Percentiles rank a stretch among this genome's conserved stretches.
phyloP scores from a whole-genome alignment of 2,329 filamentous ascomycete species.

The Pyrenochaeta sp. region DNA sequence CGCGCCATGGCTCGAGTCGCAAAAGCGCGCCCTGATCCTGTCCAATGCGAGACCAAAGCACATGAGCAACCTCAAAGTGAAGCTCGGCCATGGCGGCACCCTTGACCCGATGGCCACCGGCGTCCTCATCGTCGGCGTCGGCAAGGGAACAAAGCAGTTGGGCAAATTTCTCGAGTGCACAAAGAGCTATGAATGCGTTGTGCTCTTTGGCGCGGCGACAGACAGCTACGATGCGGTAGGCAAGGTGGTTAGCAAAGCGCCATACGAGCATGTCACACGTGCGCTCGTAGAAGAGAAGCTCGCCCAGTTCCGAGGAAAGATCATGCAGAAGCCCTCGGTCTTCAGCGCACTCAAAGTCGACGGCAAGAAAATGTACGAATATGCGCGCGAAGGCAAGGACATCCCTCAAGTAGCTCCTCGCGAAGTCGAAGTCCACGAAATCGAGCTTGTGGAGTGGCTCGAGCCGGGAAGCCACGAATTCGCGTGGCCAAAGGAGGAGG shows the following conservation, averaged over 20 bases:
- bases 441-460: conserved; percentile 84
- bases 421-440: conserved; percentile 76
- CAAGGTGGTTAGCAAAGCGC: conserved; percentile 77
- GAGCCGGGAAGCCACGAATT: conserved; percentile 82
- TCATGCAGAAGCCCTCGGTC: conserved; percentile 88
- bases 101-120: conserved; percentile 94
- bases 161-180: conserved; percentile 83
- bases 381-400: conserved; percentile 86
- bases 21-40: conserved; percentile 66
- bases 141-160: conserved; percentile 84
- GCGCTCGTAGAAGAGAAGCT: conserved; percentile 80
- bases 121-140: conserved; percentile 87
- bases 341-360: conserved; percentile 93
- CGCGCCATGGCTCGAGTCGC: conserved; percentile 74
- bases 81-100: conserved; percentile 95
- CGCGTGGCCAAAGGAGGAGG: conserved; percentile 81
- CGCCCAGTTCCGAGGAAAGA: conserved; percentile 77
- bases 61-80: conserved; percentile 67
- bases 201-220: conserved; percentile 90
- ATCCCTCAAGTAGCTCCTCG: conserved; percentile 87
- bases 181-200: conserved; percentile 89
- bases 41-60: conserved; percentile 64
- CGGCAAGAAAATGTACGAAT: conserved; percentile 94
- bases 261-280: conserved; percentile 82
- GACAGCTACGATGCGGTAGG: conserved; percentile 91